These are phyloP conservation scores for Xylaria sp. DNA, from an alignment of 2,329 filamentous ascomycete genomes.

Conservation along the genomic window DNA sequence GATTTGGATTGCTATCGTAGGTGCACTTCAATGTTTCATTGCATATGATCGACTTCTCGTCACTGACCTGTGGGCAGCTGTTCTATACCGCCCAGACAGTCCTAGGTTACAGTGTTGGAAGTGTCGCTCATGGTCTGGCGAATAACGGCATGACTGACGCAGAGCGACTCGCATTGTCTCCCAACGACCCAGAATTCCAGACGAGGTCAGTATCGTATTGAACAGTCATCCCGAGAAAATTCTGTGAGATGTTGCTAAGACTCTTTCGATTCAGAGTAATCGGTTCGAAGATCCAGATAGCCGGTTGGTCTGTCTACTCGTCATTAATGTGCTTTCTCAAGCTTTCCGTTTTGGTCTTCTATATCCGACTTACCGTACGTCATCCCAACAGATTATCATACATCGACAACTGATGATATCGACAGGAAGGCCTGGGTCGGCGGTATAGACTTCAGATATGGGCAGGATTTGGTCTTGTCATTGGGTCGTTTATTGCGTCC, in stretches of 20 bases:
- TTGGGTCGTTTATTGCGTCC: constrained; percentile 57
- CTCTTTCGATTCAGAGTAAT: constrained; percentile 17
- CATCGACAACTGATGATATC: not conserved
- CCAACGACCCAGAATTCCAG: constrained; percentile 56
- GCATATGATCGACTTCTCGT: not conserved
- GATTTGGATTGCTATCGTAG: constrained; percentile 51
- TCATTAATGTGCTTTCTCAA: constrained; percentile 64
- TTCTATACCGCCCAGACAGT: constrained; percentile 62
- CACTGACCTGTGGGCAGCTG: constrained; percentile 50
- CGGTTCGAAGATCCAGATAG: constrained; percentile 63
- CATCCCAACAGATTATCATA: not conserved
- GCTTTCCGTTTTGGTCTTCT: constrained; percentile 64
- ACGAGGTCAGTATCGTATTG: constrained; percentile 39
- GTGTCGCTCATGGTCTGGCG: constrained; percentile 59
- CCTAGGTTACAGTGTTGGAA: constrained; percentile 60
- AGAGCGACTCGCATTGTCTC: constrained; percentile 55
- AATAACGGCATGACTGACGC: constrained; percentile 66
- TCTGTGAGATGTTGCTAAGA: constrained; percentile 1
- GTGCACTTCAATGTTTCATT: constrained; percentile 27
- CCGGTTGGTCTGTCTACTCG: constrained; percentile 65
- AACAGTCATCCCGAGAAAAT: not conserved
- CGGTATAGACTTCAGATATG: constrained; percentile 56
- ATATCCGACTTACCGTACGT: constrained; percentile 58
- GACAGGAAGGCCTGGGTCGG: constrained; percentile 53
- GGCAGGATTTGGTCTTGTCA: constrained; percentile 58